Evolutionary conservation across 129 eudicot species (phyloP).

Genomic region (Rutidosis leptorrhynchoides): DNA sequence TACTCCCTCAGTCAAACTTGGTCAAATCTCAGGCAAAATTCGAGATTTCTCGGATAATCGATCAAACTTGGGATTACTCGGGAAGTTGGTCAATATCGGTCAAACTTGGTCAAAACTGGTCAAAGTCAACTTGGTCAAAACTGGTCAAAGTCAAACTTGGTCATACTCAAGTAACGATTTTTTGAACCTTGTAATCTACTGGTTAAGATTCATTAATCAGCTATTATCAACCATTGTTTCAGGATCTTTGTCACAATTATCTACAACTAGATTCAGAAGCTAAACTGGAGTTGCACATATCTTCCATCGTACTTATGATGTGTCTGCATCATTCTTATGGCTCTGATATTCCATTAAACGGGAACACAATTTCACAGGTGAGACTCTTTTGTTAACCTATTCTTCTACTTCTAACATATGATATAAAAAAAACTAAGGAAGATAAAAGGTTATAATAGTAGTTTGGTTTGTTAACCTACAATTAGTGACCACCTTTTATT

Average conservation of each 20-base stretch:
- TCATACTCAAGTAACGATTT: no score
- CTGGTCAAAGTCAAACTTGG: no score
- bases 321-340: conserved; percentile 52
- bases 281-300: conserved; percentile 71
- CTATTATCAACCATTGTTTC: conserved; percentile 21
- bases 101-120: no score
- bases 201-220: conserved; percentile 13
- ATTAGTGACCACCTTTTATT: conserved; percentile 12
- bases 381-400: neutral
- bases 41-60: no score
- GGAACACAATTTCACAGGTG: conserved; percentile 59
- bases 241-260: conserved; percentile 86
- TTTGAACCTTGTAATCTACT: neutral
- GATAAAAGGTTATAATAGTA: neutral
- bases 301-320: conserved; percentile 54
- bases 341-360: conserved; percentile 40
- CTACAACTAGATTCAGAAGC: conserved; percentile 46
- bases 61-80: no score
- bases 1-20: no score
- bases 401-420: neutral
- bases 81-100: no score
- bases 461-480: conserved; percentile 12
- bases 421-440: neutral
- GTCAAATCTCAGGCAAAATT: no score
- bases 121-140: no score